These are phyloP conservation scores for Draba incana DNA, from an alignment of 345 rosid species.

Conservation along the genomic window DNA sequence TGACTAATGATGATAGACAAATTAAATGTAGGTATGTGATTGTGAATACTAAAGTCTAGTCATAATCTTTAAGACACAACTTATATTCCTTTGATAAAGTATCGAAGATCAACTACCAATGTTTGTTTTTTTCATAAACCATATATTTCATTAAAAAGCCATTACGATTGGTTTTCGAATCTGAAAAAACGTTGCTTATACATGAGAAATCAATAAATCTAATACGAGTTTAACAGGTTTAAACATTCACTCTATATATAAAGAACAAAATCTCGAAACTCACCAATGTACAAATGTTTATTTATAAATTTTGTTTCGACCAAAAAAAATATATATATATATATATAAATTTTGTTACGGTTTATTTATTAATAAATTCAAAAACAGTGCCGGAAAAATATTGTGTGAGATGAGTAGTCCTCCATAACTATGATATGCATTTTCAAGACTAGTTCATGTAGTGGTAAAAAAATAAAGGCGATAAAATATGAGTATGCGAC, in stretches of 20 bases:
- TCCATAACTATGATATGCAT: too few relatives aligned
- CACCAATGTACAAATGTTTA: background rate
- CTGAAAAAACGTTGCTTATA: too few relatives aligned
- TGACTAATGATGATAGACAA: constrained; percentile 1
- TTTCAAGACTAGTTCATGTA: background rate
- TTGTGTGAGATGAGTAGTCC: background rate
- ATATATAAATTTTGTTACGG: background rate
- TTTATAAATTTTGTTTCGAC: background rate
- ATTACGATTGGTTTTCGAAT: too few relatives aligned
- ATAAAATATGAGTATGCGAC: background rate
- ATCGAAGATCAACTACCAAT: background rate
- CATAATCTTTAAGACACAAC: background rate
- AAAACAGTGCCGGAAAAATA: background rate
- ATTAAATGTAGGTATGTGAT: background rate
- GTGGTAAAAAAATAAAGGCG: background rate
- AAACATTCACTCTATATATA: too few relatives aligned
- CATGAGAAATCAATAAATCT: too few relatives aligned
- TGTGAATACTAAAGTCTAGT: background rate
- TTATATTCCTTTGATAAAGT: background rate
- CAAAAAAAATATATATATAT: too few relatives aligned
- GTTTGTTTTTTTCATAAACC: too few relatives aligned
- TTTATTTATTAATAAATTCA: background rate
- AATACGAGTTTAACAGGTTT: too few relatives aligned
- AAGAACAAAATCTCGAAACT: too few relatives aligned
- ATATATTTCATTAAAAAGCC: too few relatives aligned